Base-by-base conservation (phyloP, 768 basidiomycete species). In the Mycena chlorophos region DNA sequence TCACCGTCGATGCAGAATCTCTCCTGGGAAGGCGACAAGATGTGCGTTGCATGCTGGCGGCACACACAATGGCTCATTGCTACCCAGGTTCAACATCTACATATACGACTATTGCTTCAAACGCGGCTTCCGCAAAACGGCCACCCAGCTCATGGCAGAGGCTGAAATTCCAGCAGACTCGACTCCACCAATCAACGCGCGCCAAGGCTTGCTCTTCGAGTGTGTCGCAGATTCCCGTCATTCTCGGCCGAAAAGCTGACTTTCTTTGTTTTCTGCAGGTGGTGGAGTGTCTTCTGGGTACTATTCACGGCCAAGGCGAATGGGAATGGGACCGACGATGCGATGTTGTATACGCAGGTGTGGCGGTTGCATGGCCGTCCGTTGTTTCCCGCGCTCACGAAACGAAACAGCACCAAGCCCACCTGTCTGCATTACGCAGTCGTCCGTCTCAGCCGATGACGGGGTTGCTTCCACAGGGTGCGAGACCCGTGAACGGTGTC, bases 281-380 rank as follows among this genome's bases (percentile, higher is more conserved):
- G 90, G 90, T 92, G 90, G 90, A 88, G 84, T 62, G 90, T 92
- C 22, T 92, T 92, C 64, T 92, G 90, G 90, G 85, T 90, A 0
- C 73, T 91, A 16, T 92, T 91, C 67, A 84, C 85, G 13, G 88
- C 89, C 43, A 91, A 91, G 71, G 88, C 86, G 59, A 86, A 79
- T 47, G 82, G 81, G 27, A 68, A 66, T 8, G 85, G 83, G 19
- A 67, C 83, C n/a, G 88, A 89, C 1, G 88, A 91, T 60, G 89
- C 87, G 22, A 61, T 89, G 67, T 55, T 85, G 30, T 91, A 90
- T 67, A 84, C 81, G 0, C 84, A 87, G 73, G 89, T 88, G 61
- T 51, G 83, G 72, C 23, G 47, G 43, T 46, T 25, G 8, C 26
- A 17, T 54, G 25, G 22, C 31, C 60, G 39, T 59, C 58, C n/a